phyloP scores from a whole-genome alignment of 768 basidiomycete species.

The Tulasnella sp. region DNA sequence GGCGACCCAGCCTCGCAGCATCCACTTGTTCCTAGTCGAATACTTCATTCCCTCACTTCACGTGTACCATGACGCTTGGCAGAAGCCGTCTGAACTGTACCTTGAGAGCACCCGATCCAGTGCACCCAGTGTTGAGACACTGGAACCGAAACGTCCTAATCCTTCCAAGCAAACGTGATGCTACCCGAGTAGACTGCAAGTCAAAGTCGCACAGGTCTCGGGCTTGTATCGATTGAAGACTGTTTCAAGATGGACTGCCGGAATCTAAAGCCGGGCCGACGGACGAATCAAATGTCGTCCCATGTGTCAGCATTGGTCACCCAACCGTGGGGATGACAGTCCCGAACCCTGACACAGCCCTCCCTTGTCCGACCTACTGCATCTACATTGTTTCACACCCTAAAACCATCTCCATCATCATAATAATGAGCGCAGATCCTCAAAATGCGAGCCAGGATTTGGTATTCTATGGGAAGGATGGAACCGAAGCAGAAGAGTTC shows the following conservation, averaged over 20 bases:
- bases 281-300: no score
- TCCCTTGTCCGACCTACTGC: no score
- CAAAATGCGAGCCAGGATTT: not conserved
- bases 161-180: not conserved
- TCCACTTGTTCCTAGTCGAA: not conserved
- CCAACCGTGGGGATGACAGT: no score
- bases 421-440: not conserved
- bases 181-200: not conserved
- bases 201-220: not conserved
- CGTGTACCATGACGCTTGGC: not conserved
- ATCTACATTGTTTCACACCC: not conserved
- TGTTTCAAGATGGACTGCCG: not conserved
- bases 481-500: not conserved
- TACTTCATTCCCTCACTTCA: not conserved
- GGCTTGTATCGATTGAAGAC: not conserved
- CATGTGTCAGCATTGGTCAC: no score
- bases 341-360: no score
- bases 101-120: not conserved
- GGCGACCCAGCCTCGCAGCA: not conserved
- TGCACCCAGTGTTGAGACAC: not conserved
- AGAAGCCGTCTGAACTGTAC: not conserved
- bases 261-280: no score
- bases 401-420: not conserved
- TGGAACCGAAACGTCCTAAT: not conserved
- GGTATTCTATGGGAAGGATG: not conserved